phyloP scores from a whole-genome alignment of 352 stramenopile genomes.

The Phytophthora pisi region DNA sequence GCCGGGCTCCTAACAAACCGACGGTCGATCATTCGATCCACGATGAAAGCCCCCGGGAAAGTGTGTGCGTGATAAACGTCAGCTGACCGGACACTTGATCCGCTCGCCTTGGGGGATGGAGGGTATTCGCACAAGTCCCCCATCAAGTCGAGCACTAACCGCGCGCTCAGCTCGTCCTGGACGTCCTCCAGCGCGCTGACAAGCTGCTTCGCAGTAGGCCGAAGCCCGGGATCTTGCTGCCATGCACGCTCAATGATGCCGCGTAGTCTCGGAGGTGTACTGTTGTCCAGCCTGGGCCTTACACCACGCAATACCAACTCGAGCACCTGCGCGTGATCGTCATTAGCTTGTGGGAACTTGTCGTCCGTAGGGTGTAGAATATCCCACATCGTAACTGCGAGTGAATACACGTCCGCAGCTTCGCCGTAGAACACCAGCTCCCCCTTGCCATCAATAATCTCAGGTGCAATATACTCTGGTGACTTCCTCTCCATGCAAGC shows the following conservation, averaged over 20 bases:
- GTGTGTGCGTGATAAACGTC: neutral
- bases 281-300: constrained; percentile 39
- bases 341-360: constrained; percentile 39
- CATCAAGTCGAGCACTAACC: constrained; percentile 30
- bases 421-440: constrained; percentile 42
- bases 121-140: constrained; percentile 12
- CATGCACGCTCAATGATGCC: constrained; percentile 40
- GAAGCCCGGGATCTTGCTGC: constrained; percentile 33
- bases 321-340: constrained; percentile 46
- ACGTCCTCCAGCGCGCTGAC: constrained; percentile 35
- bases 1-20: constrained; percentile 44
- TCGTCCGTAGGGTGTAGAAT: constrained; percentile 49
- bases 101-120: constrained; percentile 1
- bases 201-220: constrained; percentile 39
- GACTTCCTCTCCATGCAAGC: constrained; percentile 29
- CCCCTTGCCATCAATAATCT: constrained; percentile 50
- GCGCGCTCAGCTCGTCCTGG: constrained; percentile 40
- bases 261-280: constrained; percentile 18
- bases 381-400: constrained; percentile 71
- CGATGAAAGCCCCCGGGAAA: constrained; percentile 28
- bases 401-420: constrained; percentile 59
- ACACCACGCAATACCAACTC: constrained; percentile 44
- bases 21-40: constrained; percentile 37
- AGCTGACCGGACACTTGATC: constrained; percentile 3
- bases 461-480: constrained; percentile 63